Percentiles rank a stretch among this genome's conserved stretches.
These are phyloP conservation scores for Petasospora rhodanensis DNA, from an alignment of 1,139 yeast genomes.

Conservation along the genomic window DNA sequence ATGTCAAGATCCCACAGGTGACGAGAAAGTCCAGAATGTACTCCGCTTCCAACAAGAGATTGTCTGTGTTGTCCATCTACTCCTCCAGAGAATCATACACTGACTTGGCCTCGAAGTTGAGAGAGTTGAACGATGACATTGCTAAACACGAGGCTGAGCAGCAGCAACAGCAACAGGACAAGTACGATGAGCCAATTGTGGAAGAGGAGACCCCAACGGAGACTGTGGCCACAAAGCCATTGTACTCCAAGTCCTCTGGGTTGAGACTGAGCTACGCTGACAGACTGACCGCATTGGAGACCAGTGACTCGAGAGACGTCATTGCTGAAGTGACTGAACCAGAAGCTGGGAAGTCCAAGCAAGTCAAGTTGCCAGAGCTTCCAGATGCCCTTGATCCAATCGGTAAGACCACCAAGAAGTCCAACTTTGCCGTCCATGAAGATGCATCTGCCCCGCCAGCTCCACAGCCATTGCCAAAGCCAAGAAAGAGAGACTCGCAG, in stretches of 20 bases:
- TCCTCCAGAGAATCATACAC: constrained; percentile 64
- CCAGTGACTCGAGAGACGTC: constrained; percentile 2
- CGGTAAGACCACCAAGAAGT: constrained; percentile 19
- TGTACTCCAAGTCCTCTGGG: constrained; percentile 12
- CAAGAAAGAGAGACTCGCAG: constrained; percentile 7
- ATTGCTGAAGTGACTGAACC: constrained; percentile 26
- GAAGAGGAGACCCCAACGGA: constrained; percentile 7
- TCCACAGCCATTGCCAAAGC: constrained; percentile 32
- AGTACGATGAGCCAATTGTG: constrained; percentile 2
- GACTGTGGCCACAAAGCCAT: constrained; percentile 3
- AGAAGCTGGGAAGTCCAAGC: constrained; percentile 8
- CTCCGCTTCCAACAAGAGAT: constrained; percentile 58
- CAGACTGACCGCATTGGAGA: constrained; percentile 21
- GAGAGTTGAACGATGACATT: constrained; percentile 32
- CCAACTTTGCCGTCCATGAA: constrained; percentile 17
- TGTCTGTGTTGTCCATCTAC: constrained; percentile 64
- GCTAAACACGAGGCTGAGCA: constrained; percentile 27
- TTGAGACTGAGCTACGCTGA: constrained; percentile 25
- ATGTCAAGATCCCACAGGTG: constrained; percentile 63
- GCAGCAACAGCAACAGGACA: neutral
- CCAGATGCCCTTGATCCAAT: constrained; percentile 19
- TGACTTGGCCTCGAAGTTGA: constrained; percentile 53
- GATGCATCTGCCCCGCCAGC: constrained; percentile 2
- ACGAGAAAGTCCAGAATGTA: constrained; percentile 63
- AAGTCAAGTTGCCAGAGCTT: constrained; percentile 19